These are phyloP conservation scores for Haplosporangium sp. DNA, from an alignment of 371 early-diverging fungal species.

Conservation along the genomic window DNA sequence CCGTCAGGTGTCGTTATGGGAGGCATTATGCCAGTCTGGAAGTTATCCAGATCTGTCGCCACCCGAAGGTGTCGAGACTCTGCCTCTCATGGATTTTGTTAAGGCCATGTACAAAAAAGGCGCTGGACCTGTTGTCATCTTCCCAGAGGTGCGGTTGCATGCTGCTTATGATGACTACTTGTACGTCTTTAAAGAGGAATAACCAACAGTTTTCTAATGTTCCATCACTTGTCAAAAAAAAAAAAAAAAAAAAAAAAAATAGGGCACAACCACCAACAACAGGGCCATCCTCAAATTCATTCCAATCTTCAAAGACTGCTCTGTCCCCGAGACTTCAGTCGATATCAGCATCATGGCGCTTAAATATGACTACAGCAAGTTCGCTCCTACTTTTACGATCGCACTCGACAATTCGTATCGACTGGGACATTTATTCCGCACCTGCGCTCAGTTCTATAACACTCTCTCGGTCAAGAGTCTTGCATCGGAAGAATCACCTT, in stretches of 20 bases:
- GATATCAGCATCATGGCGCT: conserved; percentile 72
- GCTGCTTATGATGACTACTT: background rate
- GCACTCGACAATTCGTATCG: conserved; percentile 59
- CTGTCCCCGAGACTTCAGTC: conserved; percentile 63
- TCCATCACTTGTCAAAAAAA: background rate
- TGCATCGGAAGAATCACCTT: conserved; percentile 63
- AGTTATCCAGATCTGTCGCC: conserved; percentile 58
- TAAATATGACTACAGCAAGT: conserved; percentile 78
- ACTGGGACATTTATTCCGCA: conserved; percentile 65
- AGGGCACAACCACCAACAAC: conserved; percentile 91
- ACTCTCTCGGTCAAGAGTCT: conserved; percentile 66
- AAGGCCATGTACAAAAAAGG: conserved; percentile 58
- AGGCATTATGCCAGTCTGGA: conserved; percentile 66
- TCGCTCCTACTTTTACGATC: conserved; percentile 75
- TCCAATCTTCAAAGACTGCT: conserved; percentile 71
- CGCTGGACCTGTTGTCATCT: conserved; percentile 81
- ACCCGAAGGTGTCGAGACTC: conserved; percentile 49
- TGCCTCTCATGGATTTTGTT: conserved; percentile 63
- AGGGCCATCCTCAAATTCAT: conserved; percentile 82
- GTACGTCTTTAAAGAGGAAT: background rate
- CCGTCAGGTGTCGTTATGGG: conserved; percentile 64
- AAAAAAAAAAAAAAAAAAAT: no score
- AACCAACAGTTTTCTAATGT: background rate
- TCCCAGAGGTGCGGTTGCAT: conserved; percentile 73
- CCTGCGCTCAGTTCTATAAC: conserved; percentile 73